Evolutionary conservation across 805 yeast species (phyloP).

Genomic region (Brettanomyces nanus): DNA sequence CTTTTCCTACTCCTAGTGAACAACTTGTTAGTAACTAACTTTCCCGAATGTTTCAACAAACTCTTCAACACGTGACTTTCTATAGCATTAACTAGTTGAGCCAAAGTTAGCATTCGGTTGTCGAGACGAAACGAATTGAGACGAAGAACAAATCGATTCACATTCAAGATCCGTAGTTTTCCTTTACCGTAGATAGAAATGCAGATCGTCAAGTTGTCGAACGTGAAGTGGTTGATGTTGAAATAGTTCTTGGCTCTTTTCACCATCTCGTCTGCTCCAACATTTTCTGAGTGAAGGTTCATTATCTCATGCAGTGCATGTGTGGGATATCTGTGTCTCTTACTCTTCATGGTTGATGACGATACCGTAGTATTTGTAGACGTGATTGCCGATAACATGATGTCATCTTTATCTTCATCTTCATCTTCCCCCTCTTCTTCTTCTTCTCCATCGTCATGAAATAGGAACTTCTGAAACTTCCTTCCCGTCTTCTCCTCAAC

Average conservation of each 20-base stretch:
- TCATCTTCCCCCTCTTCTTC: not conserved
- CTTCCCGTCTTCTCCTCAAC: slow-evolving; percentile 66
- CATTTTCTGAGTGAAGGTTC: slow-evolving; percentile 2
- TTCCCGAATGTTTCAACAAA: slow-evolving; percentile 61
- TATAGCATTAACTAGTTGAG: slow-evolving; percentile 56
- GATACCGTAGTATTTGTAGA: not conserved
- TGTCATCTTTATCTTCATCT: not conserved
- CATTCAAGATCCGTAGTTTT: slow-evolving; percentile 60
- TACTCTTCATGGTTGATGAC: not conserved
- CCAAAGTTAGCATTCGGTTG: slow-evolving; percentile 63
- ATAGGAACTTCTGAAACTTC: slow-evolving; percentile 56
- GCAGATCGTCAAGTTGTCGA: slow-evolving; percentile 45
- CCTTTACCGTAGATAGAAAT: slow-evolving; percentile 77
- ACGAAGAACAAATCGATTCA: slow-evolving; percentile 59
- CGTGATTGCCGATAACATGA: not conserved
- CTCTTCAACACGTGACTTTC: slow-evolving; percentile 56
- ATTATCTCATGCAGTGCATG: not conserved
- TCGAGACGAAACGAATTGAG: slow-evolving; percentile 54
- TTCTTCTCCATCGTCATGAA: slow-evolving; percentile 35
- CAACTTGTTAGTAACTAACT: slow-evolving; percentile 70
- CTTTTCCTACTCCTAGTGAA: slow-evolving; percentile 5
- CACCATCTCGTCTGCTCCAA: slow-evolving; percentile 49
- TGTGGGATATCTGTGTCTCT: slow-evolving; percentile 7
- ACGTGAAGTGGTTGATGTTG: slow-evolving; percentile 51
- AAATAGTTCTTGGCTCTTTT: slow-evolving; percentile 64